Percentiles rank a stretch among this genome's conserved stretches.
Evolutionary conservation across 768 basidiomycete genomes (phyloP).

Genomic region (Pisolithus tinctorius): DNA sequence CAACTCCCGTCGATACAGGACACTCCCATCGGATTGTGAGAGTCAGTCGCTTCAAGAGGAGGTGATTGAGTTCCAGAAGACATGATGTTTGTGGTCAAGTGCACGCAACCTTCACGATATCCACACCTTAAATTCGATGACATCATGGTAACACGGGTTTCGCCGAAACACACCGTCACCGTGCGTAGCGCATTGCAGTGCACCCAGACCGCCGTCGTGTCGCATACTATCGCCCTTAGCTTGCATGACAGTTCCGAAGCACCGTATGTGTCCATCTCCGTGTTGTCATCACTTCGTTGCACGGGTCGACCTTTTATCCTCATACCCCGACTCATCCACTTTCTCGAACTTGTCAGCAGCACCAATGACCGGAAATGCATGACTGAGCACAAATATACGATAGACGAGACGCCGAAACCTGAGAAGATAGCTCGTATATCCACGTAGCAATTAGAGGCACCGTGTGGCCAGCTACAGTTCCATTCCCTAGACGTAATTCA

Average conservation of each 20-base stretch:
- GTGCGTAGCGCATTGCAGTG: no score
- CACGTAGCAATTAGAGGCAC: constrained; percentile 68
- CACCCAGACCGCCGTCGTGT: no score
- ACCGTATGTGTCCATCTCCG: background rate
- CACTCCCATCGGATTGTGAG: constrained; percentile 42
- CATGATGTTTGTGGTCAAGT: background rate
- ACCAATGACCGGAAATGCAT: constrained; percentile 54
- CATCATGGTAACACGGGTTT: constrained; percentile 19
- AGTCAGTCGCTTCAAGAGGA: constrained; percentile 43
- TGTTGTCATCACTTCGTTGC: background rate
- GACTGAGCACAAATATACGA: constrained; percentile 58
- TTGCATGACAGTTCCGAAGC: background rate
- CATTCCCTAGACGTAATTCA: background rate
- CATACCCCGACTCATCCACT: constrained; percentile 41
- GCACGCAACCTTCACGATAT: background rate
- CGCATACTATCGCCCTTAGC: no score
- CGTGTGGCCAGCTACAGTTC: constrained; percentile 39
- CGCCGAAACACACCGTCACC: constrained; percentile 11
- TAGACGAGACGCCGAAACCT: constrained; percentile 64
- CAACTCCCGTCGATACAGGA: constrained; percentile 36
- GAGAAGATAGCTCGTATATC: constrained; percentile 73
- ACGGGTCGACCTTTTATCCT: background rate
- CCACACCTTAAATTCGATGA: constrained; percentile 8
- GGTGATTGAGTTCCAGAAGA: constrained; percentile 46
- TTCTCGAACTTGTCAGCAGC: constrained; percentile 44